Base-by-base conservation (phyloP, 257 asterid genomes). In the Gardenia jasminoides region DNA sequence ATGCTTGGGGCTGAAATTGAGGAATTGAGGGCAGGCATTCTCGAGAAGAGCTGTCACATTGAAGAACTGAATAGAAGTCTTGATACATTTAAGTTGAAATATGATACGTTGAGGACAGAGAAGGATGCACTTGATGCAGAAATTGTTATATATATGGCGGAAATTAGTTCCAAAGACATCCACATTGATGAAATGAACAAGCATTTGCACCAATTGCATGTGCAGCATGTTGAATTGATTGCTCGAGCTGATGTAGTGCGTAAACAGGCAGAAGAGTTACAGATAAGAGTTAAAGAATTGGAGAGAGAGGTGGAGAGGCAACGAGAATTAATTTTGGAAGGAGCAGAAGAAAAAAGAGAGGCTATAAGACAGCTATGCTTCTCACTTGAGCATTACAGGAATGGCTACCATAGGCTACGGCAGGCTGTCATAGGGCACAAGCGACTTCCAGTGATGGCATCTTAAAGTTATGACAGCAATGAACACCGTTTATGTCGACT, bases 341-440 rank as follows among this genome's bases (percentile, higher is more conserved):
- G 94, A 33, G 97, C 90, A 0, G 96, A 94, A 87, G 97, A 86
- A 84, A 94, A 94, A 83, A 84, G 98, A 16, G 96, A 94, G 74
- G 99, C 97, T 6, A 94, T 94, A 75, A 92, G 98, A 80, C 98
- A 94, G 79, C 92, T 94, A 10, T 91, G 96, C 82, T 74, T 91
- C 84, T 93, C 98, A 10, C 85, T 91, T 43, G 97, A 93, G 88
- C 94, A 93, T 79, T 94, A 94, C 30, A 84, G 97, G 43, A 83
- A 82, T 2, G 98, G 85, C 36, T 94, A 94, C 76, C 87, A 88
- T 76, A 78, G 84, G 88, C 93, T 94, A 70, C 89, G 97, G 20
- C 74, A 84, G 78, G 97, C 91, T 12, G 83, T 93, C 22, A 43
- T 67, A 30, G 88, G 79, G 26, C 88, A 89, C 83, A 90, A 76